Evolutionary conservation across 805 yeast genomes (phyloP).

Genomic region (Schizosaccharomyces cryophilus): DNA sequence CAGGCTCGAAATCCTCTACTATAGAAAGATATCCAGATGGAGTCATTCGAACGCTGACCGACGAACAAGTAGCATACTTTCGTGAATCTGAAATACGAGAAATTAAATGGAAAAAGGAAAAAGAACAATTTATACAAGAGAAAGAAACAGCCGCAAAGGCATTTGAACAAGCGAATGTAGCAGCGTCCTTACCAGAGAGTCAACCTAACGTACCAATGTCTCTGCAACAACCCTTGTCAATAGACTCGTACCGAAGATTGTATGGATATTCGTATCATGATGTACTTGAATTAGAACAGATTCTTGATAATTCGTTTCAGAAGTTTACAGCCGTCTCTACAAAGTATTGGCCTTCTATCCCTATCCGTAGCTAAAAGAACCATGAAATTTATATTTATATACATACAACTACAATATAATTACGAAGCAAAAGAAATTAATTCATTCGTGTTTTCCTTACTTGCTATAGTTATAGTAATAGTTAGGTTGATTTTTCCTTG

Average conservation of each 20-base stretch:
- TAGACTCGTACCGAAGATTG: background rate
- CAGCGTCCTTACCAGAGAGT: background rate
- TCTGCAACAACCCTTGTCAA: background rate
- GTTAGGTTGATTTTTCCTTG: too few relatives aligned
- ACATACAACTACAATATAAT: too few relatives aligned
- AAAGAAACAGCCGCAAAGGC: background rate
- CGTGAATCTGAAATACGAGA: constrained; percentile 7
- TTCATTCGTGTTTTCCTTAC: too few relatives aligned
- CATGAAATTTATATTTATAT: background rate
- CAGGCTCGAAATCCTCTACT: background rate
- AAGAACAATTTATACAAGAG: background rate
- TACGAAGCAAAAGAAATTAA: too few relatives aligned
- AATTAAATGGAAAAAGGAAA: background rate
- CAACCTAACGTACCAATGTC: background rate
- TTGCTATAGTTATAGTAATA: too few relatives aligned
- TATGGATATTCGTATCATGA: background rate
- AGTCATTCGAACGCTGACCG: constrained; percentile 9
- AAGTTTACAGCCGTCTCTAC: background rate
- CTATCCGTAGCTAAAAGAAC: background rate
- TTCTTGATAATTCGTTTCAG: background rate
- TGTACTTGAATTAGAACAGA: background rate
- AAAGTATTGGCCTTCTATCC: background rate
- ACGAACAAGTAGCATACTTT: constrained; percentile 10
- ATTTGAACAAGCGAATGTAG: background rate
- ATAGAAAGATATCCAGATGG: constrained; percentile 9